phyloP scores from a whole-genome alignment of 2,329 filamentous ascomycete genomes.

The Fonsecaea pedrosoi region DNA sequence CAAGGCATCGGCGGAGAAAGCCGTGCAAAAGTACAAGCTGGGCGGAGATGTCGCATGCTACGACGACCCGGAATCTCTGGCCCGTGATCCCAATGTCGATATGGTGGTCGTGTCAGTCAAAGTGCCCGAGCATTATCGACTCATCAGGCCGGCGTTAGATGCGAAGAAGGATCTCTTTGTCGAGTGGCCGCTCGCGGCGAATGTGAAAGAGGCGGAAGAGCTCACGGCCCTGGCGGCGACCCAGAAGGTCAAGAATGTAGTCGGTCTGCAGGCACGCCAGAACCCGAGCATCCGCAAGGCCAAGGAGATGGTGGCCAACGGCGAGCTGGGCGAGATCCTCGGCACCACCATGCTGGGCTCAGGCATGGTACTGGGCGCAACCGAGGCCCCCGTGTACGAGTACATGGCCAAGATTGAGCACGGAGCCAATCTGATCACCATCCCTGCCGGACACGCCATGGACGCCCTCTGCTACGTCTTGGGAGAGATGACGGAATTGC shows the following conservation, averaged over 20 bases:
- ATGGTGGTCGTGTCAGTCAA: constrained; percentile 62
- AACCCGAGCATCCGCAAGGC: constrained; percentile 55
- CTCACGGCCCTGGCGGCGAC: constrained; percentile 47
- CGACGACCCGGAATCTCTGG: constrained; percentile 50
- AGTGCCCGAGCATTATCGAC: constrained; percentile 59
- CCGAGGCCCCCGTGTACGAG: constrained; percentile 4
- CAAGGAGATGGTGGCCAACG: constrained; percentile 53
- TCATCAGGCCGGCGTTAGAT: constrained; percentile 54
- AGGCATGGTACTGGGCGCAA: constrained; percentile 18
- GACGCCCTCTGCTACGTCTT: constrained; percentile 35
- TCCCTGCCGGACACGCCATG: constrained; percentile 32
- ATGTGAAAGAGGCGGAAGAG: constrained; percentile 50
- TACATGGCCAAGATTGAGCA: constrained; percentile 29
- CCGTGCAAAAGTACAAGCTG: constrained; percentile 54
- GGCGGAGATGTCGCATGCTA: constrained; percentile 55
- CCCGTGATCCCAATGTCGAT: constrained; percentile 58
- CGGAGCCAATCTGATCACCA: constrained; percentile 35
- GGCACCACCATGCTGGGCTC: constrained; percentile 53
- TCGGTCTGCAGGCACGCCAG: constrained; percentile 60
- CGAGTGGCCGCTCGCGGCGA: constrained; percentile 65
- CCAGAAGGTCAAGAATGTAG: constrained; percentile 49
- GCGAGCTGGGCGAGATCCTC: constrained; percentile 59
- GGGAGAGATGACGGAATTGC: constrained; percentile 29
- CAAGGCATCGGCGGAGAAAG: constrained; percentile 50
- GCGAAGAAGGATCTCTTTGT: constrained; percentile 62